Evolutionary conservation across 768 basidiomycete species (phyloP).

Genomic region (Collybia mongolica): DNA sequence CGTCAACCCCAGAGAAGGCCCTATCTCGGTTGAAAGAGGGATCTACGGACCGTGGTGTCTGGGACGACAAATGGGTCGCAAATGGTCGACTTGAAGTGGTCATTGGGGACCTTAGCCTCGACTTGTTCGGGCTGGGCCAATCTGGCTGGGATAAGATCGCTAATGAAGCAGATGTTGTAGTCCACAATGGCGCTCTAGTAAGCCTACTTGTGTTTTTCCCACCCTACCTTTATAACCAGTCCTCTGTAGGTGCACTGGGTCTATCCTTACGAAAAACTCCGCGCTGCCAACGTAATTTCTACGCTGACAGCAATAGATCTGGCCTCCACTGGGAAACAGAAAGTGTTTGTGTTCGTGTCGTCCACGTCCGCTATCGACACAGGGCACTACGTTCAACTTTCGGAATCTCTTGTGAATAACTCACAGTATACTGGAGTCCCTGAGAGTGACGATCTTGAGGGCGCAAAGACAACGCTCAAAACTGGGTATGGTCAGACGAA

Average conservation of each 20-base stretch:
- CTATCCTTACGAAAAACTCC: slow-evolving; percentile 93
- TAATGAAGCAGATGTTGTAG: slow-evolving; percentile 72
- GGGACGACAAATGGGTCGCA: slow-evolving; percentile 82
- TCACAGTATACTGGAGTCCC: slow-evolving; percentile 65
- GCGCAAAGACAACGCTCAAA: slow-evolving; percentile 69
- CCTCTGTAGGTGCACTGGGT: slow-evolving; percentile 90
- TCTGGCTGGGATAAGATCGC: slow-evolving; percentile 67
- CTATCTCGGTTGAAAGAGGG: slow-evolving; percentile 68
- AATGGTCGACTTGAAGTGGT: slow-evolving; percentile 74
- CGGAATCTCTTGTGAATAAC: slow-evolving; percentile 58
- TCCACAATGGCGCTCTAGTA: slow-evolving; percentile 98
- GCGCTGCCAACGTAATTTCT: slow-evolving; percentile 88
- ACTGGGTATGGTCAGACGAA: slow-evolving; percentile 97
- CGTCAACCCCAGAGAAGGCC: slow-evolving; percentile 57
- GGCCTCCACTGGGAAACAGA: slow-evolving; percentile 70
- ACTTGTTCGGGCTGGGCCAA: slow-evolving; percentile 68
- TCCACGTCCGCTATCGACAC: slow-evolving; percentile 95
- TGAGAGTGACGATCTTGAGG: slow-evolving; percentile 88
- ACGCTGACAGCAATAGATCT: slow-evolving; percentile 85
- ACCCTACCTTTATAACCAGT: not conserved
- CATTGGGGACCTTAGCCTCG: slow-evolving; percentile 77
- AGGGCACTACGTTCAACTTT: slow-evolving; percentile 84
- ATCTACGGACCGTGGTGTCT: slow-evolving; percentile 77
- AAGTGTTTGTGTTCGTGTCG: slow-evolving; percentile 87
- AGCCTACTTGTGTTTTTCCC: slow-evolving; percentile 25